Evolutionary conservation across 1,139 yeast genomes (phyloP), one percentile per base, ranked within the genome.

Genomic region (Sugiyamaella grinbergsii): DNA sequence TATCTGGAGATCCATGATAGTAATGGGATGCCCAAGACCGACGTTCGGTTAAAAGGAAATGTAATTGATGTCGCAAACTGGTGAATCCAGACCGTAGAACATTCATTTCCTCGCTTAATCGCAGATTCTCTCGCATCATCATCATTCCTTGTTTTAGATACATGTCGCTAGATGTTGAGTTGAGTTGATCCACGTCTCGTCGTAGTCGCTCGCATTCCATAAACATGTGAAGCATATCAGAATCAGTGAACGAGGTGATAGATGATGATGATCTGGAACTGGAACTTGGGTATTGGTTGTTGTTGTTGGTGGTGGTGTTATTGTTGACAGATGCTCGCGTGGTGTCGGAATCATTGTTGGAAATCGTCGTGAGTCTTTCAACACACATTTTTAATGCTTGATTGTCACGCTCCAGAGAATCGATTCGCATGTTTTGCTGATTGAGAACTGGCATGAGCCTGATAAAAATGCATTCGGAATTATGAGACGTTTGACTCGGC

Each of bases 381-480:
- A 71, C 45, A 22, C 69, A 64, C 36, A 54, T 55, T 24, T 70
- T 64, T 42, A 76, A 61, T 11, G 62, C 56, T 32, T 59, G 62
- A 55, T 76, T 76, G 51, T 76, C 78, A n/a, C 54, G 57, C 41
- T 63, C 65, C 11, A 76, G 56, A 1, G 45, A 49, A 5, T 62
- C 56, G 8, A 76, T 57, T 26, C 68, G 62, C 2, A 51, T 38
- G n/a, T 65, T 62, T 53, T 74, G 74, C 5, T 50, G 53, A 10
- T 57, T 62, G 23, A 76, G 56, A 29, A 66, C 62, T 0, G 70
- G 68, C 3, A 68, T 55, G 23, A 76, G 52, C 48, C 65, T 65
- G 2, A 68, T 59, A 47, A 73, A 66, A 0, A 62, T 58, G 55
- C 80, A 76, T 7, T 60, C 63, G 3, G 57, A 45, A 2, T 53